Percentiles rank a stretch among this genome's conserved stretches.
These are phyloP conservation scores for Hymenoscyphus occultus DNA, from an alignment of 2,329 filamentous ascomycete species.

Conservation along the genomic window DNA sequence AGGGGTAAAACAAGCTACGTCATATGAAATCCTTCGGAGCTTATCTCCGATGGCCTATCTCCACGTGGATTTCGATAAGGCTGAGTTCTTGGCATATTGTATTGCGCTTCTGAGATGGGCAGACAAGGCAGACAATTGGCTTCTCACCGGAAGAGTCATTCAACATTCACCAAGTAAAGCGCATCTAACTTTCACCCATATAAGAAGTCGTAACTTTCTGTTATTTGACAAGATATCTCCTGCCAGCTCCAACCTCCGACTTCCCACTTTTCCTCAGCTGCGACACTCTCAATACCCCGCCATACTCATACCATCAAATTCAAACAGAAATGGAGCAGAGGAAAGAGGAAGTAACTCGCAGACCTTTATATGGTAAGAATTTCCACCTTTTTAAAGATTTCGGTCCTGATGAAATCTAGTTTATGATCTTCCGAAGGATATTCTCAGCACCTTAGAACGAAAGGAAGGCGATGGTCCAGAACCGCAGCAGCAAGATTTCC, in stretches of 20 bases:
- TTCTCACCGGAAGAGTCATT: conserved; percentile 1
- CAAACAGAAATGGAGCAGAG: conserved; percentile 33
- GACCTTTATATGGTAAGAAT: conserved; percentile 40
- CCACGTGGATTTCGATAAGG: conserved; percentile 1
- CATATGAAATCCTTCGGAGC: background rate
- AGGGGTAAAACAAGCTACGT: conserved; percentile 1
- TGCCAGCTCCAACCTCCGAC: background rate
- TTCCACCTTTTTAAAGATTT: background rate
- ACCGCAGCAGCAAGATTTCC: conserved; percentile 28
- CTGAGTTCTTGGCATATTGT: background rate
- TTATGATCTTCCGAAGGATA: conserved; percentile 37
- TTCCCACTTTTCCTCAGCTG: background rate
- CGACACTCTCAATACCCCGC: background rate
- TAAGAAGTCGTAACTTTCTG: background rate
- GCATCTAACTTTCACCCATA: background rate
- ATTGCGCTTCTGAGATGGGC: background rate
- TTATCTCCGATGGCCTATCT: background rate
- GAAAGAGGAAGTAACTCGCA: conserved; percentile 39
- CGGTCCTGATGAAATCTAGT: conserved; percentile 28
- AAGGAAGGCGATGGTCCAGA: conserved; percentile 32
- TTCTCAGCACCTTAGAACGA: conserved; percentile 36
- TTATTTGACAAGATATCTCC: background rate
- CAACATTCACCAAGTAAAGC: background rate
- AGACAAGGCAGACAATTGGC: background rate
- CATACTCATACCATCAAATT: background rate